Evolutionary conservation across 2,329 filamentous ascomycete species (phyloP).

Genomic region (Pestalotiopsis sp.): DNA sequence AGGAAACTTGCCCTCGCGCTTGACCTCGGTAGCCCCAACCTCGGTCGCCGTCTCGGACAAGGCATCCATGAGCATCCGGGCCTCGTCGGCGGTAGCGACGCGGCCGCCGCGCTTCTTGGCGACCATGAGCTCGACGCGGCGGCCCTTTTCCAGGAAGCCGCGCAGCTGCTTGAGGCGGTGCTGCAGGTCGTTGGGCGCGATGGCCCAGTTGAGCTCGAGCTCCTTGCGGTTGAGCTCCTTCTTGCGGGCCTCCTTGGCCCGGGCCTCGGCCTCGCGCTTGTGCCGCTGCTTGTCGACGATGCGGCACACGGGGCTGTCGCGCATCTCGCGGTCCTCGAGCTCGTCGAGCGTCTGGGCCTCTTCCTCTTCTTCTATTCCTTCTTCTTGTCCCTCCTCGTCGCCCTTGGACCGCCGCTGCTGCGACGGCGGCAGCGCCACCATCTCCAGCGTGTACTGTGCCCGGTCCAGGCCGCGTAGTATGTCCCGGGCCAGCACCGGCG

Average conservation of each 20-base stretch:
- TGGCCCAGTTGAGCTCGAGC: slow-evolving; percentile 90
- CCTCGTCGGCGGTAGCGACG: slow-evolving; percentile 64
- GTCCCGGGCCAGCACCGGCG: slow-evolving; percentile 22
- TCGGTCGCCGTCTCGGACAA: slow-evolving; percentile 39
- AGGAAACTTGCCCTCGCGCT: slow-evolving; percentile 43
- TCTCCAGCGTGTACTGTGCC: slow-evolving; percentile 24
- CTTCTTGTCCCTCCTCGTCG: slow-evolving; percentile 10
- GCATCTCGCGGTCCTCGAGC: slow-evolving; percentile 23
- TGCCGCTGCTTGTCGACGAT: slow-evolving; percentile 61
- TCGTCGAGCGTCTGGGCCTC: slow-evolving; percentile 39
- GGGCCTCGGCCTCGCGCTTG: slow-evolving; percentile 39
- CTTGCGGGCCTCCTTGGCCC: slow-evolving; percentile 44
- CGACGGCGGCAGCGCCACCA: slow-evolving; percentile 30
- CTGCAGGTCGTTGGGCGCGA: slow-evolving; percentile 74
- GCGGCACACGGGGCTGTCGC: slow-evolving; percentile 59
- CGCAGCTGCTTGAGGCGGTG: slow-evolving; percentile 70
- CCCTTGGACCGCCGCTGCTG: slow-evolving; percentile 9
- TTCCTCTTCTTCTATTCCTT: slow-evolving; percentile 13
- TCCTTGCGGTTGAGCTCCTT: slow-evolving; percentile 64
- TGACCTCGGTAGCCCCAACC: slow-evolving; percentile 39
- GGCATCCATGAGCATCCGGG: slow-evolving; percentile 56
- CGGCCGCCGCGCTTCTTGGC: slow-evolving; percentile 68
- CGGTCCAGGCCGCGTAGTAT: slow-evolving; percentile 24
- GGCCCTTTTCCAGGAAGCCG: slow-evolving; percentile 74
- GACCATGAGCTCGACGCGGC: slow-evolving; percentile 74